Base-by-base conservation (phyloP, 2,329 filamentous ascomycete species). In the Verticillium nonalfalfae region DNA sequence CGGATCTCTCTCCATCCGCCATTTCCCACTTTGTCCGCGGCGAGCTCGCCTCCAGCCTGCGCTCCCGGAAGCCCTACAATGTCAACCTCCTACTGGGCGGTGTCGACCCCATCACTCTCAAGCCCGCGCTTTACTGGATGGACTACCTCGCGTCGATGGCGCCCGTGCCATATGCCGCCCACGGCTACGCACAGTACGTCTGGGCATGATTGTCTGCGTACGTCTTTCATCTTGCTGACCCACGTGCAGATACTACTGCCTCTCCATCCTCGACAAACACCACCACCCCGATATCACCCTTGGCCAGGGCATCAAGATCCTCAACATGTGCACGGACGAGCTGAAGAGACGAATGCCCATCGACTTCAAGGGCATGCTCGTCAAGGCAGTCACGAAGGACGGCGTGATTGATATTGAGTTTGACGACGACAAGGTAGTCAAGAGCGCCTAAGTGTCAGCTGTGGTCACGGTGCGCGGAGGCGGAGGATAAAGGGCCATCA, bases 261-360 rank as follows among this genome's bases (percentile, higher is more conserved):
- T 99, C 64, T 96, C 92, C 7, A 96, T 97, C 69, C 87, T 99
- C 59, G 95, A 99, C 81, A 99, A 99, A 82, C 95, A 99, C 76
- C 95, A 99, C 76, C 91, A 97, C 72, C 94, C 95, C 57, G 90
- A 97, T 72, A 98, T 99, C 76, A 85, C 85, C 64, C 87, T 95
- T 60, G 93, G 90, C 65, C 86, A 96, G 76, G 95, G 95, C 61
- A 85, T 97, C 79, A 95, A 97, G 82, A 87, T 99, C 65, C 81
- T 99, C 71, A 89, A 86, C 70, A 90, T 97, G 88, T 99, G 95
- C 80, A 95, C 91, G 68, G 93, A 98, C 75, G 95, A 99, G 82
- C 81, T 99, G 74, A 97, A 97, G 86, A 88, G 95, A 75, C 87
- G 96, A 78, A 85, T 99, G 82, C 95, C 95, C 63, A 93, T 99